A percentile compares a stretch with the other conserved stretches of the same genome.
phyloP scores from a whole-genome alignment of 2,329 filamentous ascomycete species.

The Diaporthe batatas region DNA sequence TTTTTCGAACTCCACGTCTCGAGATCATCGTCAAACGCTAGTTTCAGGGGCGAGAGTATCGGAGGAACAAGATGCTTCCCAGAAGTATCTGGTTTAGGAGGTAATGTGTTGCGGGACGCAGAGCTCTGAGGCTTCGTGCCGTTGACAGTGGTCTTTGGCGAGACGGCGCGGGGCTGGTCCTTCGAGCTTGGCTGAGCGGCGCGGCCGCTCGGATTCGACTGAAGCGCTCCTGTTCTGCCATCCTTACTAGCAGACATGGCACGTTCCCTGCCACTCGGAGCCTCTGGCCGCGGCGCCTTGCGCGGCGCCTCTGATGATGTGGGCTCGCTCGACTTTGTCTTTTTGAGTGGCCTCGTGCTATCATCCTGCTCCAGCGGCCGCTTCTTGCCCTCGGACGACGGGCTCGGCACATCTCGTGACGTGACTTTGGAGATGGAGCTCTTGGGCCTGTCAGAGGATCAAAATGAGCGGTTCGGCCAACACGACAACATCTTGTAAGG shows the following conservation, averaged over 20 bases:
- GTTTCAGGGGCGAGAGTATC: slow-evolving; percentile 64
- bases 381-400: slow-evolving; percentile 62
- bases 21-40: slow-evolving; percentile 58
- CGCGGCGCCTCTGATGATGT: slow-evolving; percentile 26
- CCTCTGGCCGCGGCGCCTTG: slow-evolving; percentile 38
- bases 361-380: slow-evolving; percentile 61
- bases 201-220: slow-evolving; percentile 34
- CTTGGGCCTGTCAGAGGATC: slow-evolving; percentile 45
- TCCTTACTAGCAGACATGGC: slow-evolving; percentile 37
- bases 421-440: slow-evolving; percentile 50
- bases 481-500: slow-evolving; percentile 41
- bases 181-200: slow-evolving; percentile 31
- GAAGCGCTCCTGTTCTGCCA: slow-evolving; percentile 31
- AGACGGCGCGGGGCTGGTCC: slow-evolving; percentile 37
- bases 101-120: slow-evolving; percentile 52
- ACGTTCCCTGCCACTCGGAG: slow-evolving; percentile 36
- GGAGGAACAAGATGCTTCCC: slow-evolving; percentile 62
- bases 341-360: slow-evolving; percentile 60
- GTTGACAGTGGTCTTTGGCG: slow-evolving; percentile 50
- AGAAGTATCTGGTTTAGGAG: slow-evolving; percentile 55
- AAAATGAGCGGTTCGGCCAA: slow-evolving; percentile 46
- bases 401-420: slow-evolving; percentile 45
- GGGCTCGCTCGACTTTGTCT: slow-evolving; percentile 52
- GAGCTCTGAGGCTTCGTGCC: slow-evolving; percentile 54
- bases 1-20: slow-evolving; percentile 47